These are phyloP conservation scores for Sanghuangporus weigelae DNA, from an alignment of 1,284 basidiomycete species.

Conservation along the genomic window DNA sequence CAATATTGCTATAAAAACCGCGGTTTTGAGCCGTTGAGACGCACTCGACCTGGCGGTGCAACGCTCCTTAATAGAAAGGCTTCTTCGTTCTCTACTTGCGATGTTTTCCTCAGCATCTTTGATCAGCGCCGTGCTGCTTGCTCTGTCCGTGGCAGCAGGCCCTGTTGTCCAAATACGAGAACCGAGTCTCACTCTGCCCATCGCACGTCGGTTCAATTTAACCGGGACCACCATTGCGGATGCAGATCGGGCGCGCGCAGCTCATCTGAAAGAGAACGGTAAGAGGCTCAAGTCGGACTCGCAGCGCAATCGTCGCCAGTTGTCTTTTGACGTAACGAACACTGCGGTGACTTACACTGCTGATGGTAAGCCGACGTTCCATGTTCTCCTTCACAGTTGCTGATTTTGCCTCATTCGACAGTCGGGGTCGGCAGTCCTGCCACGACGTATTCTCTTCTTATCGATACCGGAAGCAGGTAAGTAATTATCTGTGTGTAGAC, in stretches of 20 bases:
- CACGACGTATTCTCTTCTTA: slow-evolving; percentile 15
- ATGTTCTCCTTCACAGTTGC: neutral
- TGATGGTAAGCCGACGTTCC: neutral
- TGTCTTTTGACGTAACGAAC: slow-evolving; percentile 12
- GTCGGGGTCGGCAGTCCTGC: slow-evolving; percentile 18
- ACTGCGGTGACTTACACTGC: slow-evolving; percentile 7
- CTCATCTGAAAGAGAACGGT: neutral
- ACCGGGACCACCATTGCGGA: slow-evolving; percentile 9
- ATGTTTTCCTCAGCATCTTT: neutral
- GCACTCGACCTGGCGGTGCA: too few species aligned
- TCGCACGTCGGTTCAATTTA: slow-evolving; percentile 4
- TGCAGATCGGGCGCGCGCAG: slow-evolving; percentile 14
- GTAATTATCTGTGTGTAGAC: neutral
- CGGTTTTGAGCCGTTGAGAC: too few species aligned
- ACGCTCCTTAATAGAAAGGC: too few species aligned
- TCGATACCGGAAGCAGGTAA: slow-evolving; percentile 10
- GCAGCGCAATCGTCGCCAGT: neutral
- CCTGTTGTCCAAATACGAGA: slow-evolving; percentile 7
- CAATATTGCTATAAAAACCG: too few species aligned
- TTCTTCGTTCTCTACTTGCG: neutral
- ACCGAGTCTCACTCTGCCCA: slow-evolving; percentile 1
- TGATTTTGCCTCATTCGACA: neutral
- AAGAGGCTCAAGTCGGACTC: neutral
- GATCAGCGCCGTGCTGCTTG: neutral
- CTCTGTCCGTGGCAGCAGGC: neutral